Evolutionary conservation across 2,329 filamentous ascomycete genomes (phyloP).

Genomic region (Pseudopyrenochaeta lycopersici): DNA sequence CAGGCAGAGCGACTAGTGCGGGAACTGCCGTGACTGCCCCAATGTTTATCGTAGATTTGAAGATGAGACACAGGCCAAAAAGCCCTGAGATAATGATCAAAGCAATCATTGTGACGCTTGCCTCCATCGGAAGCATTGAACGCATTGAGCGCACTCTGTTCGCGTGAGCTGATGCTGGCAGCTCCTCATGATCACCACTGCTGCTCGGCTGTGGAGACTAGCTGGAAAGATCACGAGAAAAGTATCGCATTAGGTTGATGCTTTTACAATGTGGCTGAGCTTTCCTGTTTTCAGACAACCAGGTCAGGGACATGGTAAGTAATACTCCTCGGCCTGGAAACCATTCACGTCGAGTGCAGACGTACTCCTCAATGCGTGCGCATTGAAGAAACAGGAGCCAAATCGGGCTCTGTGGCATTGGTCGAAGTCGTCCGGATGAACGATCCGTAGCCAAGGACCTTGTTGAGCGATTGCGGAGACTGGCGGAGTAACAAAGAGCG

Average conservation of each 20-base stretch:
- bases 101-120: constrained; percentile 2
- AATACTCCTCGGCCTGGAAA: background rate
- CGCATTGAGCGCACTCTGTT: constrained; percentile 8
- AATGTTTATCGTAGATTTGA: background rate
- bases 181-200: constrained; percentile 21
- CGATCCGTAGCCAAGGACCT: constrained; percentile 4
- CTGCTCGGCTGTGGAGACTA: constrained; percentile 18
- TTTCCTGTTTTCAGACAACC: background rate
- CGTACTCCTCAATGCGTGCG: background rate
- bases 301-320: background rate
- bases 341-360: background rate
- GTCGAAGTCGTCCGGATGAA: constrained; percentile 4
- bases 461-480: background rate
- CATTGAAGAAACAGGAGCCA: background rate
- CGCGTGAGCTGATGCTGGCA: constrained; percentile 10
- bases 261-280: background rate
- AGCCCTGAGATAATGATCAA: background rate
- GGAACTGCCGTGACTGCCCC: constrained; percentile 7
- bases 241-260: constrained; percentile 13
- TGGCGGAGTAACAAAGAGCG: background rate
- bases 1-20: constrained; percentile 18
- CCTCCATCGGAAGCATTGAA: constrained; percentile 19
- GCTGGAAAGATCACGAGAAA: constrained; percentile 6
- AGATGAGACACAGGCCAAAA: background rate
- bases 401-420: background rate